Base-by-base conservation (phyloP, 2,329 filamentous ascomycete genomes). In the Cladosporium sp. region DNA sequence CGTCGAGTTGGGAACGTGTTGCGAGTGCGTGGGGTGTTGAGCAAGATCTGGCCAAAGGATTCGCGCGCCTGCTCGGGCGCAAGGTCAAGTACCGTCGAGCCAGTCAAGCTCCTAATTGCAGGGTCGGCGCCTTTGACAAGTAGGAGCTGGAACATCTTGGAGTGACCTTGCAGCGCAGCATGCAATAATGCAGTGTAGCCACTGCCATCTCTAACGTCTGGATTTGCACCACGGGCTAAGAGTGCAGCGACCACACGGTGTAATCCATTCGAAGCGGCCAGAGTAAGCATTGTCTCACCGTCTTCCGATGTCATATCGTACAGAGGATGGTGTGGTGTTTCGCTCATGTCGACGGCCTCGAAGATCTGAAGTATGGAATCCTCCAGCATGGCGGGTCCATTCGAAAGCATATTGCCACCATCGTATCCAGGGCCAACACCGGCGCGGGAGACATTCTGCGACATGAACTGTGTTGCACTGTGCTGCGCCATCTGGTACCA, bases 181-280 rank as follows among this genome's bases (percentile, higher is more conserved):
- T 93, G 83, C 72, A 95, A 90, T 76, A 95, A 82, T 14, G 91
- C 86, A 4, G 89, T 91, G 73, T 90, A 93, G 20, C 90, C 90
- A 51, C 88, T 88, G 62, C 86, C 88, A 70, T 96, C 91, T 58
- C 85, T 83, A 38, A 86, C 78, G 67, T 93, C 86, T 1, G 88
- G 85, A 67, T 88, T 88, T 19, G 89, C 90, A n/a, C 90, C 89
- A 63, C 89, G 83, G 9, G 87, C 88, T 19, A 95, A 77, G 25
- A 95, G 80, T 30, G 87, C 89, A 12, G 88, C 88, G 51, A 89
- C 89, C 63, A 95, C 88, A 49, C 88, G 84, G 63, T 87, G 83
- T 65, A 91, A 82, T 5, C 90, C 90, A 12, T 92, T 76, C 8
- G 88, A 88, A 65, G 86, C 89, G 1, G 89, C 89, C 62, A 92